Evolutionary conservation across 768 basidiomycete genomes (phyloP).

Genomic region (Naganishia friedmannii): DNA sequence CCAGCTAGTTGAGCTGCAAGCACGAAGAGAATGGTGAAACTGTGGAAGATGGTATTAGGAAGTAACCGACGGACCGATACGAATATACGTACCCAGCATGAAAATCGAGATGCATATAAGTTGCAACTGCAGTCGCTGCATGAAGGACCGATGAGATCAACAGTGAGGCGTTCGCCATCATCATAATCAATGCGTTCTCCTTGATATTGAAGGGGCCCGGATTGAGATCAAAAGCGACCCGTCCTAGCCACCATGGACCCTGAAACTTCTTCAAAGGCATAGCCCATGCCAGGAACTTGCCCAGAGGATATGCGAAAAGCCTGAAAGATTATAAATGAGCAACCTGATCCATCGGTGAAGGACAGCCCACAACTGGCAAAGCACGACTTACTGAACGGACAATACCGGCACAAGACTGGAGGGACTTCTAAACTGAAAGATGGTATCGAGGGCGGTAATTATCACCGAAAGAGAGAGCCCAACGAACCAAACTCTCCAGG

Average conservation of each 20-base stretch:
- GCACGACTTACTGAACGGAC: slow-evolving; percentile 61
- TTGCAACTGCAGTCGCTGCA: slow-evolving; percentile 76
- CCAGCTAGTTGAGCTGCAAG: slow-evolving; percentile 89
- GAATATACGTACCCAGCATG: slow-evolving; percentile 60
- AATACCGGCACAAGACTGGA: slow-evolving; percentile 79
- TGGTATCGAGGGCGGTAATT: slow-evolving; percentile 72
- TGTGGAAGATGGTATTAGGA: slow-evolving; percentile 7
- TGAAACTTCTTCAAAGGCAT: slow-evolving; percentile 69
- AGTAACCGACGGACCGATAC: not conserved
- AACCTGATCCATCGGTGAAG: slow-evolving; percentile 49
- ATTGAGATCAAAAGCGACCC: slow-evolving; percentile 73
- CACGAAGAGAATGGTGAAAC: slow-evolving; percentile 72
- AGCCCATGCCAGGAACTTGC: slow-evolving; percentile 77
- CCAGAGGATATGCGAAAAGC: slow-evolving; percentile 81
- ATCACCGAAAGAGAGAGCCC: slow-evolving; percentile 67
- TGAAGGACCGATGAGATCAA: slow-evolving; percentile 66
- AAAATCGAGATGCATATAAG: slow-evolving; percentile 67
- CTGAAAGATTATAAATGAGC: slow-evolving; percentile 44
- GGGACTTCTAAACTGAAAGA: slow-evolving; percentile 91
- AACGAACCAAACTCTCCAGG: slow-evolving; percentile 86
- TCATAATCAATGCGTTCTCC: slow-evolving; percentile 85
- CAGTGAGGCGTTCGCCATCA: slow-evolving; percentile 68
- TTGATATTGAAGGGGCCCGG: slow-evolving; percentile 99
- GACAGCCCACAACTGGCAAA: not conserved
- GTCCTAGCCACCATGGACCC: slow-evolving; percentile 60